Percentiles rank a stretch among this genome's conserved stretches.
Conservation (phyloP, 1,284 basidiomycete species). For the Macrocystidia cucumis region DNA sequence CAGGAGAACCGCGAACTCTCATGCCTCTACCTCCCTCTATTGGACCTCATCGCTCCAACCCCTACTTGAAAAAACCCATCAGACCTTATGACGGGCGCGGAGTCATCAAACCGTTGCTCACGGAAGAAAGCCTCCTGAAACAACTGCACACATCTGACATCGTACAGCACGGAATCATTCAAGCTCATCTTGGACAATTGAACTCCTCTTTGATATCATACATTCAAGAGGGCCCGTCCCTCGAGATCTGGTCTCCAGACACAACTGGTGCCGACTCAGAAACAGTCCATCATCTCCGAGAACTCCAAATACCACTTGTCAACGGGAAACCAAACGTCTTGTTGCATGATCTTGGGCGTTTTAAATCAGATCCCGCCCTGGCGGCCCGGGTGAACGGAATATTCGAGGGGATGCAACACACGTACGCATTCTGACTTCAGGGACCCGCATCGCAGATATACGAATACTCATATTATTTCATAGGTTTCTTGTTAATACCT, state of each 20-base stretch:
- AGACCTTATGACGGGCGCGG: no score
- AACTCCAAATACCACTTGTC: constrained; percentile 22
- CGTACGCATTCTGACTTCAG: constrained; percentile 23
- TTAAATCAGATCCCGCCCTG: constrained; percentile 19
- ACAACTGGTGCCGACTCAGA: constrained; percentile 3
- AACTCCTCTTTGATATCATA: no score
- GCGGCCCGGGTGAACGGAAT: constrained; percentile 25
- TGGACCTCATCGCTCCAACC: no score
- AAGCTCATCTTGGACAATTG: no score
- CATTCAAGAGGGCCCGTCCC: no score
- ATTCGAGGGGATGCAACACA: constrained; percentile 31
- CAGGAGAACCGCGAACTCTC: no score
- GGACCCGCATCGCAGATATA: not conserved
- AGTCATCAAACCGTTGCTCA: no score
- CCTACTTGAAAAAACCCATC: no score
- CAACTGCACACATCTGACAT: no score
- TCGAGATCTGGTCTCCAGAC: constrained; percentile 11
- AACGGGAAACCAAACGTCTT: constrained; percentile 30
- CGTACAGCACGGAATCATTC: no score
- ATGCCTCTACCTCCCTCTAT: no score
- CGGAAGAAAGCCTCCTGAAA: no score
- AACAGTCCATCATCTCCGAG: constrained; percentile 14
- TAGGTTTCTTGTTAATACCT: constrained; percentile 36
- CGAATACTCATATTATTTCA: constrained; percentile 5
- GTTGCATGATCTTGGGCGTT: constrained; percentile 28